Conservation (phyloP, 306 rosid genomes). For the Styphnolobium japonicum region DNA sequence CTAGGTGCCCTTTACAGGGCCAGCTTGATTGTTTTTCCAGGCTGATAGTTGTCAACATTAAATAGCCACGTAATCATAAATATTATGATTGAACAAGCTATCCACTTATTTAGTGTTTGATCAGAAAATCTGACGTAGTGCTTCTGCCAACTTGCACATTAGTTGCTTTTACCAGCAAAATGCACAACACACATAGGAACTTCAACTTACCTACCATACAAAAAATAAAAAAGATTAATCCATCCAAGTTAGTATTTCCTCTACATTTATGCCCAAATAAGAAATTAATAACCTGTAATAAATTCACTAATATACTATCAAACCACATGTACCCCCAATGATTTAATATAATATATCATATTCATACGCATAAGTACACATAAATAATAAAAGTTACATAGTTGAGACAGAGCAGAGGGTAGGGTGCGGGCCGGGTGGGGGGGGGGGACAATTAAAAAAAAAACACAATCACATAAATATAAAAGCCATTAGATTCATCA, state of each 20-base stretch:
- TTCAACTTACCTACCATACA: not conserved
- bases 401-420: not conserved
- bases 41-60: not conserved
- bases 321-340: not conserved
- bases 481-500: not conserved
- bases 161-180: not conserved
- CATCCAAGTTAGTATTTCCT: conserved; percentile 4
- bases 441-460: not conserved
- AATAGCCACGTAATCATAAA: not conserved
- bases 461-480: not conserved
- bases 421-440: no score
- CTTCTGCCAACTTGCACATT: conserved; percentile 13
- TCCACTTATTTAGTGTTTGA: not conserved
- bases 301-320: not conserved
- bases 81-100: not conserved
- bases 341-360: not conserved
- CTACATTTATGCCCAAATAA: not conserved
- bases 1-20: not conserved
- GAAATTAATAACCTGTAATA: not conserved
- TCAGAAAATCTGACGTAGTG: not conserved
- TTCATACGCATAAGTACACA: not conserved
- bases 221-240: not conserved
- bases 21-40: not conserved
- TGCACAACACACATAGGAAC: not conserved
- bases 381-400: not conserved